Base-by-base conservation (phyloP, 2,329 filamentous ascomycete species). In the Epichloe elymi region DNA sequence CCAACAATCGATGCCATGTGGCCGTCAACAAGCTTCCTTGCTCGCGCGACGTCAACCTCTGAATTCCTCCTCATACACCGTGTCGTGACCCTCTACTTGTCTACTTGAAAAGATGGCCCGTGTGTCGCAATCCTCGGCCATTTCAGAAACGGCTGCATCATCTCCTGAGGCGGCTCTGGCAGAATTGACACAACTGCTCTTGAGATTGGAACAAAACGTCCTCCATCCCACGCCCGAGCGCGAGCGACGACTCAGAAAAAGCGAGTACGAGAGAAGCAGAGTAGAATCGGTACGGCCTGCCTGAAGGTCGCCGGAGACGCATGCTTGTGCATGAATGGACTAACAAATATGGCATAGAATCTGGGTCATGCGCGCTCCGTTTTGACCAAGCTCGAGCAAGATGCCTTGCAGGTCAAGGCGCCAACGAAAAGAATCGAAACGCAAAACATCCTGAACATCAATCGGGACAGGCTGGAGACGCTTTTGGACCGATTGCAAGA, bases 381-480 rank as follows among this genome's bases (percentile, higher is more conserved):
- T 33, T 78, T 90, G 51, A 76, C 83, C 19, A 81, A 76, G 53
- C 75, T 88, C 41, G 86, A 89, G 63, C 84, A 87, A 59, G 79
- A 85, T 58, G 75, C 80, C 5, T 66, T 78, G 14, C 70, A 67
- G n/a, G 68, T 82, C 55, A 82, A 82, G 62, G 69, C 76, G 35
- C 75, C 76, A 51, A 64, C 73, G 5, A 78, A 76, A 53, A 78
- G 80, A 58, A 72, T 80, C 55, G 76, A 83, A 52, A 63, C 76
- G 17, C 83, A 88, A 64, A 67, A 70, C 20, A 81, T 85, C 54
- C 70, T 91, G 35, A 74, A 78, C 54, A 68, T 70, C 42, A 85
- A 87, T 60, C 76, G 83, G 52, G 80, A 85, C 37, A 63, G 79
- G 5, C 72, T 89, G 48, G 84, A 86, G 58, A 72, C 77, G 50